phyloP scores from a whole-genome alignment of 768 basidiomycete genomes.

The Phaeotremella fagi region DNA sequence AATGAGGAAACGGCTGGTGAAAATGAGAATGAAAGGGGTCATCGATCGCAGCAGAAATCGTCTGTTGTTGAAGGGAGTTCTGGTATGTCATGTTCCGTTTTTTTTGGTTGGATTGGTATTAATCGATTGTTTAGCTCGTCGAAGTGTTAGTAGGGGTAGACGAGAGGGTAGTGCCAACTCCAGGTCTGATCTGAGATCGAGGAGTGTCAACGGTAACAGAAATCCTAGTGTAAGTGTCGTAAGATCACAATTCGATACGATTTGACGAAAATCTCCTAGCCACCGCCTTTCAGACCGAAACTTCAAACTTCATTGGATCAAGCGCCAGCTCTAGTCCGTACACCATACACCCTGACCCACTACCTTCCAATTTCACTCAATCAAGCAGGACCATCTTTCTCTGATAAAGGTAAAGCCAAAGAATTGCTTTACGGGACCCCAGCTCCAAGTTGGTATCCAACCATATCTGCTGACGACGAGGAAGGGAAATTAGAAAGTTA shows the following conservation, averaged over 20 bases:
- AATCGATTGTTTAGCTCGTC: too few species aligned
- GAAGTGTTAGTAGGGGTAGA: constrained; percentile 5
- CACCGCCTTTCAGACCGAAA: constrained; percentile 25
- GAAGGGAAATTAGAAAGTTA: constrained; percentile 26
- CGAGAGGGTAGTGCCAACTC: background rate
- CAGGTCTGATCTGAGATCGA: background rate
- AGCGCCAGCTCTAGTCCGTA: constrained; percentile 28
- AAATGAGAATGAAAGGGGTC: constrained; percentile 33
- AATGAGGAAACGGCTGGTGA: constrained; percentile 41
- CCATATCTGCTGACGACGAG: constrained; percentile 17
- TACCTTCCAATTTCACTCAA: constrained; percentile 19
- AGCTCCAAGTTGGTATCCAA: constrained; percentile 36
- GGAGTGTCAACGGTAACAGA: background rate
- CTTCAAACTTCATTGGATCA: constrained; percentile 31
- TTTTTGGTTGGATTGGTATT: too few species aligned
- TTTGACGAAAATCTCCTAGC: constrained; percentile 4
- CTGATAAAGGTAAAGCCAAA: constrained; percentile 40
- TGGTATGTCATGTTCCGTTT: too few species aligned
- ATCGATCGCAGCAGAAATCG: too few species aligned
- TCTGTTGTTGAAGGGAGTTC: too few species aligned
- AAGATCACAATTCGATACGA: background rate
- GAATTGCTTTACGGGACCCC: constrained; percentile 20
- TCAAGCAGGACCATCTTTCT: constrained; percentile 32
- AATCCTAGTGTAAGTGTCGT: background rate
- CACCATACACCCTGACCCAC: constrained; percentile 29